A percentile compares a stretch with the other conserved stretches of the same genome.
phyloP scores from a whole-genome alignment of 1,284 basidiomycete species.

The Sporisorium sorghi region DNA sequence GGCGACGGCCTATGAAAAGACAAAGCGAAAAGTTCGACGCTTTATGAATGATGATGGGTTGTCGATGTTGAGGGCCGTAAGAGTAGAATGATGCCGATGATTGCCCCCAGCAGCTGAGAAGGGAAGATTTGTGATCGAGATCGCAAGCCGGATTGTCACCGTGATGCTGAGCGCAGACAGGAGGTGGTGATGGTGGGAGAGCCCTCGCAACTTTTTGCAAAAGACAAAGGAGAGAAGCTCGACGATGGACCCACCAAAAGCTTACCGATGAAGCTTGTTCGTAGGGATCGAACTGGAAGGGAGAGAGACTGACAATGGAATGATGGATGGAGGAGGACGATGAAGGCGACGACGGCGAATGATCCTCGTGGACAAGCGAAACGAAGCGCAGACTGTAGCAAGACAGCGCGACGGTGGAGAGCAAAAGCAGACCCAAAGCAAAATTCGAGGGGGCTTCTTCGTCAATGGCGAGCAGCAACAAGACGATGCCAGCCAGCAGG shows the following conservation, averaged over 20 bases:
- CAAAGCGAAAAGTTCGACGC: neutral
- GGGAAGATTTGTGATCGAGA: neutral
- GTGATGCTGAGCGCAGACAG: neutral
- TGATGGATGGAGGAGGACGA: neutral
- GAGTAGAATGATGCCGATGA: neutral
- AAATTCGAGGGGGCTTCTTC: neutral
- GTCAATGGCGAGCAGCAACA: neutral
- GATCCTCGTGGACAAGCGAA: conserved; percentile 4
- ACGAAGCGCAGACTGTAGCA: neutral
- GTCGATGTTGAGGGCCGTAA: neutral
- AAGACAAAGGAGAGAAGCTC: neutral
- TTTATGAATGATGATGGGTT: too few species aligned
- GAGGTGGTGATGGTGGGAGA: conserved; percentile 4
- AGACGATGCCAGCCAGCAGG: neutral
- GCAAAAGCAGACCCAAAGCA: neutral
- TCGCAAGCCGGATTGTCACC: neutral
- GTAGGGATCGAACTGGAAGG: neutral
- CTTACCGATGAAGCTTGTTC: neutral
- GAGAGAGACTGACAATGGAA: neutral
- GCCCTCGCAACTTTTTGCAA: neutral
- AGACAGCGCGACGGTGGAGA: neutral
- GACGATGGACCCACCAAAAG: neutral
- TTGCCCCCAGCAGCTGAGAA: neutral
- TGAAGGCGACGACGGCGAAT: neutral
- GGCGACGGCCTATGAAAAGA: neutral